Base-by-base conservation (phyloP, 2,329 filamentous ascomycete genomes). In the Ascochyta rabiei region DNA sequence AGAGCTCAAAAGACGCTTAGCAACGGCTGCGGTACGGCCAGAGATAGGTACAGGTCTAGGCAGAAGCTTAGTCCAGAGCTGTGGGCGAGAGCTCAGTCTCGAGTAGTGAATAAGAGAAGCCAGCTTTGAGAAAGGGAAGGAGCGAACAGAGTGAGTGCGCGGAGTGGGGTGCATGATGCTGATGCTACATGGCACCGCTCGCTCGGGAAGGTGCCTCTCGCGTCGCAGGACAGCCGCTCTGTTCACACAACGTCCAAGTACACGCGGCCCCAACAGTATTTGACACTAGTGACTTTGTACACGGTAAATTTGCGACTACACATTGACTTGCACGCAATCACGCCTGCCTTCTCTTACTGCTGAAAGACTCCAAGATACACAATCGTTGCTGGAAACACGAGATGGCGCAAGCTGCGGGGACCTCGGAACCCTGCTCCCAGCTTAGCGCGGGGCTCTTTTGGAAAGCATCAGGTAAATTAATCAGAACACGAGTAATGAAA, bases 21-120 rank as follows among this genome's bases (percentile, higher is more conserved):
- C 56, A 56, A 39, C 46, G 50, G 44, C 53, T 50, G 39, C 46
- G 33, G 46, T 33, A 45, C 43, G 30, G 53, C n/a, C 60, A 51
- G 19, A 49, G 53, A 47, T 48, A 53, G 26, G 50, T 38, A 57
- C 21, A 44, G 61, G 57, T 48, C 54, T 56, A 21, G 57, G 35
- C 44, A 57, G 26, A 55, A 63, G 55, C 58, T 60, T 62, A 46
- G 53, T 66, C 60, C 61, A 64, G 48, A 68, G 57, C 54, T 62
- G 61, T 47, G 64, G 61, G 56, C 69, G 71, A 75, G 67, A 73
- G 60, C 71, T 68, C 57, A 61, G 70, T 69, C 71, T 73, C 70
- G 70, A 62, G 35, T 64, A 53, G 42, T 63, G 41, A 34, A 60
- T 57, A 56, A 72, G 60, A 56, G 63, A 55, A 59, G 72, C 72